These are phyloP conservation scores for Trichoderma arundinaceum DNA, from an alignment of 2,329 filamentous ascomycete species.

Conservation along the genomic window DNA sequence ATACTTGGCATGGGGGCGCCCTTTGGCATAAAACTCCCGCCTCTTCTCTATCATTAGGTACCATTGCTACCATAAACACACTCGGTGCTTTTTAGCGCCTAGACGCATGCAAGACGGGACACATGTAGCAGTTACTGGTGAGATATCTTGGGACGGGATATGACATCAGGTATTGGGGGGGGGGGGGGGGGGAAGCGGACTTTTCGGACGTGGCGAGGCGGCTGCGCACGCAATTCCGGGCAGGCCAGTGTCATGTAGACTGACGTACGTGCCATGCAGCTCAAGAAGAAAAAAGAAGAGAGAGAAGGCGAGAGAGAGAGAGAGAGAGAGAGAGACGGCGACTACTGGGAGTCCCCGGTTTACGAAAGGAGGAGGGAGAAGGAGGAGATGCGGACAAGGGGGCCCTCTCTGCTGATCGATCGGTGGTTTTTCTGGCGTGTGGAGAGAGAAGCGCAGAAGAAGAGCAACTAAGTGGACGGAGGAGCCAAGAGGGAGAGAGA, in stretches of 20 bases:
- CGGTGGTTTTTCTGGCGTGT: constrained; percentile 5
- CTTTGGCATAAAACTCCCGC: too few species aligned
- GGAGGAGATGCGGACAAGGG: neutral
- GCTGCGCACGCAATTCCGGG: neutral
- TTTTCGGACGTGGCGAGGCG: neutral
- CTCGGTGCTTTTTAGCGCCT: too few species aligned
- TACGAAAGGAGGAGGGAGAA: neutral
- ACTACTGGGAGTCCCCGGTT: too few species aligned
- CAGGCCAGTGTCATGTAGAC: neutral
- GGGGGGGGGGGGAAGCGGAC: neutral
- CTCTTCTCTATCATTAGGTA: too few species aligned
- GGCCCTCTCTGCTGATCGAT: neutral
- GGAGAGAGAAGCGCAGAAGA: too few species aligned
- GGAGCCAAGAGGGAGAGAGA: neutral
- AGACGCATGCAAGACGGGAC: neutral
- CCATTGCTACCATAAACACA: too few species aligned
- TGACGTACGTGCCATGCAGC: neutral
- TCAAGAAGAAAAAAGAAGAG: too few species aligned
- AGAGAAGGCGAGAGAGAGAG: neutral
- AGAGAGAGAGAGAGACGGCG: neutral
- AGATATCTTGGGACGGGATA: neutral
- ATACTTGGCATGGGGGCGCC: too few species aligned
- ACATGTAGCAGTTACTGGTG: too few species aligned
- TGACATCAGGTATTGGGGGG: neutral
- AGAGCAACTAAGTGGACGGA: too few species aligned